Conservation (phyloP, 352 stramenopile genomes). For the Pythium coloratum region DNA sequence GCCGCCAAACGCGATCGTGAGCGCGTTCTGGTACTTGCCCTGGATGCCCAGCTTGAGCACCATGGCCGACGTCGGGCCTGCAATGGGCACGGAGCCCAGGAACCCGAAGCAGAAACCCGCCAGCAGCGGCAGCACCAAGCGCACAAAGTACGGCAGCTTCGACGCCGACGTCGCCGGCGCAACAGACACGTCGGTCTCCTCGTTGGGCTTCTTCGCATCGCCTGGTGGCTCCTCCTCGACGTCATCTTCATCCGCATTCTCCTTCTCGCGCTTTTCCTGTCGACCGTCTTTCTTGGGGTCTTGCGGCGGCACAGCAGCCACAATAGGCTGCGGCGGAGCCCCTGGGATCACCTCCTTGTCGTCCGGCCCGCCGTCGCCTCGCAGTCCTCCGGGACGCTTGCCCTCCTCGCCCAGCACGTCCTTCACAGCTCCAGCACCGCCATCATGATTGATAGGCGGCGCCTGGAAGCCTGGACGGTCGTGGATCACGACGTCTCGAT, state of each 20-base stretch:
- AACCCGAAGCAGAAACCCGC: slow-evolving; percentile 86
- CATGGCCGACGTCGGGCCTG: slow-evolving; percentile 85
- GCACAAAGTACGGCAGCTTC: slow-evolving; percentile 49
- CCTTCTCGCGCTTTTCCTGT: not conserved
- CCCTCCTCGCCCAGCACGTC: slow-evolving; percentile 7
- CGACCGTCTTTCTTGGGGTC: not conserved
- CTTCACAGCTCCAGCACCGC: not conserved
- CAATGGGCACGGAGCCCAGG: slow-evolving; percentile 80
- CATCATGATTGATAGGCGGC: not conserved
- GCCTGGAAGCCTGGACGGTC: slow-evolving; percentile 27
- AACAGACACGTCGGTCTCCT: not conserved
- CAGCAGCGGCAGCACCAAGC: slow-evolving; percentile 68
- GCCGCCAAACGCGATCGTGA: slow-evolving; percentile 82
- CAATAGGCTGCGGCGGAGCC: slow-evolving; percentile 22
- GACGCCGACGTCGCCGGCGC: slow-evolving; percentile 8
- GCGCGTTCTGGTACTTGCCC: slow-evolving; percentile 74
- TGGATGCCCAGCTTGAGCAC: slow-evolving; percentile 87
- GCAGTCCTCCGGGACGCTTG: slow-evolving; percentile 13
- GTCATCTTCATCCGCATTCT: not conserved
- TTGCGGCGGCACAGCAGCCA: slow-evolving; percentile 7
- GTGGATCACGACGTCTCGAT: slow-evolving; percentile 19
- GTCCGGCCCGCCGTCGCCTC: slow-evolving; percentile 2
- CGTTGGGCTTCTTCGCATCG: not conserved
- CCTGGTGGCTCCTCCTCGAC: not conserved
- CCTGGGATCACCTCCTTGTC: not conserved